These are phyloP conservation scores for Xylogone sp. DNA, from an alignment of 2,329 filamentous ascomycete genomes.

Conservation along the genomic window DNA sequence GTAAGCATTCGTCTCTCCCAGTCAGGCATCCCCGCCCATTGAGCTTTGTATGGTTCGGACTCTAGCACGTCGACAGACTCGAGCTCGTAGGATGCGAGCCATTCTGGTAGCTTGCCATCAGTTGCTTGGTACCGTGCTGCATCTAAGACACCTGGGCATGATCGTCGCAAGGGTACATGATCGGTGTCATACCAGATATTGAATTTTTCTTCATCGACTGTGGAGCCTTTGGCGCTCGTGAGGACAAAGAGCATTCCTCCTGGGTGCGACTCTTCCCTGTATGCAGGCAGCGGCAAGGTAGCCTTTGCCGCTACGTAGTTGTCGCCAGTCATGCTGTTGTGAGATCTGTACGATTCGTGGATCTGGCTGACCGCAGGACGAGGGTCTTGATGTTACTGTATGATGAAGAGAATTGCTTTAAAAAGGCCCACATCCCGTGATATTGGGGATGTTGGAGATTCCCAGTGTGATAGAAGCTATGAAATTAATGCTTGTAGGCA, in stretches of 20 bases:
- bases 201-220: background rate
- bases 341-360: no score
- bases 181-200: background rate
- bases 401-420: no score
- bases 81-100: background rate
- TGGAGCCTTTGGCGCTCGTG: background rate
- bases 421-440: no score
- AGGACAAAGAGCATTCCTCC: background rate
- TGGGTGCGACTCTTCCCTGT: background rate
- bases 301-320: background rate
- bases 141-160: background rate
- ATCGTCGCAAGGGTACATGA: background rate
- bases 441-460: no score
- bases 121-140: background rate
- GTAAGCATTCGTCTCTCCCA: background rate
- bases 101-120: background rate
- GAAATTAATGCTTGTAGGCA: no score
- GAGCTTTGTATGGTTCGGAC: background rate
- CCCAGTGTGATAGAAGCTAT: no score
- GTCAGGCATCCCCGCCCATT: background rate
- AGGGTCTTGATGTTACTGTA: no score
- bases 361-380: no score
- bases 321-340: background rate
- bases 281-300: background rate
- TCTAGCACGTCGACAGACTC: background rate